Percentiles rank a stretch among this genome's conserved stretches.
These are phyloP conservation scores for Penicillium steckii DNA, from an alignment of 495 filamentous ascomycete species.

Conservation along the genomic window DNA sequence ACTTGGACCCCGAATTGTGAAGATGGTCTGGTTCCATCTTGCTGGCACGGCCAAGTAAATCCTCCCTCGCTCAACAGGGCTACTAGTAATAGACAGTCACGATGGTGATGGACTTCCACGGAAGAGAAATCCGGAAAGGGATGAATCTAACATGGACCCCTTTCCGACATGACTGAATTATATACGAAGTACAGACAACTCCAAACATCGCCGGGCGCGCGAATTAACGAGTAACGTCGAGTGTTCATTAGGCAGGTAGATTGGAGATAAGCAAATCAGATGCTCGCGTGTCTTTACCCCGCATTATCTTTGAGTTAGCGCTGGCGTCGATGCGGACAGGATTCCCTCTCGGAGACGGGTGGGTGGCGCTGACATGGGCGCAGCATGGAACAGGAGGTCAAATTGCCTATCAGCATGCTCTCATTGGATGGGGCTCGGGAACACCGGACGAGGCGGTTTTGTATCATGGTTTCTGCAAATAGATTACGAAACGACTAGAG, in stretches of 20 bases:
- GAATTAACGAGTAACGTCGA: not conserved
- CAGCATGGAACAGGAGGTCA: not conserved
- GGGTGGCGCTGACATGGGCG: not conserved
- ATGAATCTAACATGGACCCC: not conserved
- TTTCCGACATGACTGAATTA: not conserved
- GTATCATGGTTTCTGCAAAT: not conserved
- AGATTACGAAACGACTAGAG: not conserved
- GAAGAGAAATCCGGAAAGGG: not conserved
- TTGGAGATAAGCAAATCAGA: conserved; percentile 2
- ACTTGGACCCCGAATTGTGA: not conserved
- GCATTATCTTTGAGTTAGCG: conserved; percentile 1
- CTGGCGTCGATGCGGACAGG: not conserved
- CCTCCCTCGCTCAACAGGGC: too few relatives aligned
- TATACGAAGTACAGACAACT: not conserved
- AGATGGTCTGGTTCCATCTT: not conserved
- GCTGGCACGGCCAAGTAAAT: not conserved
- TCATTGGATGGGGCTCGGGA: not conserved
- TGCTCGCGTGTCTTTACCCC: not conserved
- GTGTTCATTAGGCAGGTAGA: not conserved
- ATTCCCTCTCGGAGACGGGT: not conserved
- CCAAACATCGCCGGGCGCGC: not conserved
- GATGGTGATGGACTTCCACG: not conserved
- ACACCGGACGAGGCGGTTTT: not conserved
- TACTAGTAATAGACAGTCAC: not conserved
- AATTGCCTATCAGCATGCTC: not conserved